Evolutionary conservation across 2,329 filamentous ascomycete species (phyloP).

Genomic region (Xylariaceae sp.): DNA sequence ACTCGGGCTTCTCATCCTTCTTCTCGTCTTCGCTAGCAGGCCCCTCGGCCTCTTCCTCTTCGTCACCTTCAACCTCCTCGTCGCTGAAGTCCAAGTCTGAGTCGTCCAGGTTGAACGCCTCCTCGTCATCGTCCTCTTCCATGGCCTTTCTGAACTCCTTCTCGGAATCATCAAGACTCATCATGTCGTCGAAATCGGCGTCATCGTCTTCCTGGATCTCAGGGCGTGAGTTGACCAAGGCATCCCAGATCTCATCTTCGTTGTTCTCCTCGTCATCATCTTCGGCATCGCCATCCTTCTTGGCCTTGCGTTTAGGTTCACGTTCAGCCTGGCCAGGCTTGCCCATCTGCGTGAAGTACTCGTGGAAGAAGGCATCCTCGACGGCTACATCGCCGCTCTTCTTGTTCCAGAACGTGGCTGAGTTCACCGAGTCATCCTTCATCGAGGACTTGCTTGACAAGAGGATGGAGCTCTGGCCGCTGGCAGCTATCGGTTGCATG

Average conservation of each 20-base stretch:
- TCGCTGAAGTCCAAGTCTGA: constrained; percentile 37
- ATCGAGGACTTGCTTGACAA: constrained; percentile 46
- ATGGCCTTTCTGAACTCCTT: constrained; percentile 36
- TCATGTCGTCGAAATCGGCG: constrained; percentile 41
- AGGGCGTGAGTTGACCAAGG: constrained; percentile 73
- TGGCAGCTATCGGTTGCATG: constrained; percentile 78
- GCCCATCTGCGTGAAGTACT: constrained; percentile 78
- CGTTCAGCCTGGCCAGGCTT: constrained; percentile 55
- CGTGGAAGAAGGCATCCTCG: constrained; percentile 97
- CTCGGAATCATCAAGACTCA: constrained; percentile 40
- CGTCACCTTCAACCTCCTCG: constrained; percentile 38
- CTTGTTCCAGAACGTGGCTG: constrained; percentile 85
- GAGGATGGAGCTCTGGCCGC: constrained; percentile 51
- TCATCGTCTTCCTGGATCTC: constrained; percentile 63
- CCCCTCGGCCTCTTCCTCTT: constrained; percentile 36
- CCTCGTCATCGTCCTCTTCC: constrained; percentile 38
- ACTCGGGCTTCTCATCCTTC: constrained; percentile 35
- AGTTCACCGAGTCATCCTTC: constrained; percentile 59
- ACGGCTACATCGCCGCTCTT: constrained; percentile 80
- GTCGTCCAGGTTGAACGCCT: constrained; percentile 30
- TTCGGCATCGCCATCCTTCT: constrained; percentile 25
- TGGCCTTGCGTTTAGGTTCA: constrained; percentile 41
- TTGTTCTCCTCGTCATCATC: constrained; percentile 54
- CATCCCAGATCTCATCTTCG: constrained; percentile 87
- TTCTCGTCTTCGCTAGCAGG: constrained; percentile 39